phyloP scores from a whole-genome alignment of 176 grass and related monocot genomes.

The Hsuehochloa calcarea region DNA sequence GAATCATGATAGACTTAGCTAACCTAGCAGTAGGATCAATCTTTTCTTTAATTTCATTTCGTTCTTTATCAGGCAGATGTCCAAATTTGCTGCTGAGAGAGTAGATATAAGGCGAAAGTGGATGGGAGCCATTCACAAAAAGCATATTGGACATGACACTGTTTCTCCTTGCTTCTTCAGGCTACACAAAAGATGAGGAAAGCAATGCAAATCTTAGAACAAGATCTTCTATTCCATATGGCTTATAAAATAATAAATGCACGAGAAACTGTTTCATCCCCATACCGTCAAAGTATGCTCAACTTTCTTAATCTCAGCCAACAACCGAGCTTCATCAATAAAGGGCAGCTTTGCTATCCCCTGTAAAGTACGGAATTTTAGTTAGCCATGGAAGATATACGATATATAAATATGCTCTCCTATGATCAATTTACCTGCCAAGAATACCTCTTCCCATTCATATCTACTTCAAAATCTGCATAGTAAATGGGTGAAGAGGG shows the following conservation, averaged over 20 bases:
- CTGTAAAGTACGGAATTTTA: slow-evolving; percentile 43
- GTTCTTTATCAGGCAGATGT: slow-evolving; percentile 57
- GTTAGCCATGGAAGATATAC: slow-evolving; percentile 31
- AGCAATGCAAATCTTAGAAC: slow-evolving; percentile 35
- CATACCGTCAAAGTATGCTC: slow-evolving; percentile 94
- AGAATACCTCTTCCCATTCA: slow-evolving; percentile 96
- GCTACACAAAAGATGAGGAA: slow-evolving; percentile 45
- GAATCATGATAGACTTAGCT: slow-evolving; percentile 29
- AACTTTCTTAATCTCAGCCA: slow-evolving; percentile 84
- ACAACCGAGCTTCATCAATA: slow-evolving; percentile 83
- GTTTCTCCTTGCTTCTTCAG: slow-evolving; percentile 92
- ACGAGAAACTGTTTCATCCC: background rate
- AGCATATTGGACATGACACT: slow-evolving; percentile 91
- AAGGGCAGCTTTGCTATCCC: slow-evolving; percentile 97
- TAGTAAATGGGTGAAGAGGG: slow-evolving; percentile 1
- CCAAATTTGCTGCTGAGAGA: slow-evolving; percentile 84
- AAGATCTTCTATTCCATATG: slow-evolving; percentile 1
- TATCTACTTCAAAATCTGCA: slow-evolving; percentile 98
- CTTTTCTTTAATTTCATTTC: slow-evolving; percentile 78
- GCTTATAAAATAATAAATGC: slow-evolving; percentile 18
- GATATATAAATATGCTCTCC: slow-evolving; percentile 10
- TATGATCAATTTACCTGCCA: slow-evolving; percentile 74
- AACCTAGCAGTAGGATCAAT: slow-evolving; percentile 86
- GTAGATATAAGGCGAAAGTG: slow-evolving; percentile 89
- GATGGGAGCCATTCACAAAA: slow-evolving; percentile 89